Conservation (phyloP, 1,284 basidiomycete species). For the Schizophyllum amplum region DNA sequence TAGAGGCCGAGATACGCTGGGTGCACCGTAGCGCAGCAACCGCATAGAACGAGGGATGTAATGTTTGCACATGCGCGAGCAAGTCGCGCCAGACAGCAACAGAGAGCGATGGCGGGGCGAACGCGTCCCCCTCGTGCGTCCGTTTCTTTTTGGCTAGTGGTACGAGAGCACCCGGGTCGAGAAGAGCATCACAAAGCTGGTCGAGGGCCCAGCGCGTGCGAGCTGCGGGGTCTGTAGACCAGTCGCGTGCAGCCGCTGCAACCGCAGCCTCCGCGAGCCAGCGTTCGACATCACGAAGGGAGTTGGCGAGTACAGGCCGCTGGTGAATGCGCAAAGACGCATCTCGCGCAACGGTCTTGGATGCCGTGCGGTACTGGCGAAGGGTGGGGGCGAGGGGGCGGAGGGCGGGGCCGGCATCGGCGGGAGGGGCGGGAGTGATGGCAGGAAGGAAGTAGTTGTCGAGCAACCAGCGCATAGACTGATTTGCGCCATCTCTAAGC, state of each 20-base stretch:
- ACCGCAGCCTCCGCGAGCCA: slow-evolving; percentile 72
- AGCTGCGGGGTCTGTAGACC: slow-evolving; percentile 40
- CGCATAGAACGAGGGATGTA: slow-evolving; percentile 47
- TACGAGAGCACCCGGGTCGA: slow-evolving; percentile 62
- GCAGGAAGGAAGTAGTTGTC: slow-evolving; percentile 74
- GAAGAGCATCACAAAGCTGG: slow-evolving; percentile 51
- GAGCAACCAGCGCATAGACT: slow-evolving; percentile 77
- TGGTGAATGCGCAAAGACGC: slow-evolving; percentile 45
- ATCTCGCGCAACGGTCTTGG: slow-evolving; percentile 56
- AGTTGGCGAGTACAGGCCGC: slow-evolving; percentile 9
- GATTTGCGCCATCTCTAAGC: slow-evolving; percentile 63
- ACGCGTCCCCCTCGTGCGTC: slow-evolving; percentile 32
- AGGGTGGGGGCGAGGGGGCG: slow-evolving; percentile 53
- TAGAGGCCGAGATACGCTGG: slow-evolving; percentile 26
- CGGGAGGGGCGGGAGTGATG: slow-evolving; percentile 43
- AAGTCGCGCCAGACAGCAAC: slow-evolving; percentile 68
- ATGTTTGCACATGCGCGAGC: slow-evolving; percentile 48
- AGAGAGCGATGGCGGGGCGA: slow-evolving; percentile 44
- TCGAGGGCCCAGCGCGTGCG: slow-evolving; percentile 54
- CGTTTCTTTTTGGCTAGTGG: slow-evolving; percentile 80
- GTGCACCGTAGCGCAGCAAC: slow-evolving; percentile 47
- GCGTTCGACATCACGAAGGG: slow-evolving; percentile 52
- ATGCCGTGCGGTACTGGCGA: slow-evolving; percentile 58
- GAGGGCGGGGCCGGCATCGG: slow-evolving; percentile 23
- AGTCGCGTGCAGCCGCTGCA: slow-evolving; percentile 36